Percentiles rank a stretch among this genome's conserved stretches.
phyloP scores from a whole-genome alignment of 176 grass and related monocot genomes.

The Cenchrus fungigraminus region DNA sequence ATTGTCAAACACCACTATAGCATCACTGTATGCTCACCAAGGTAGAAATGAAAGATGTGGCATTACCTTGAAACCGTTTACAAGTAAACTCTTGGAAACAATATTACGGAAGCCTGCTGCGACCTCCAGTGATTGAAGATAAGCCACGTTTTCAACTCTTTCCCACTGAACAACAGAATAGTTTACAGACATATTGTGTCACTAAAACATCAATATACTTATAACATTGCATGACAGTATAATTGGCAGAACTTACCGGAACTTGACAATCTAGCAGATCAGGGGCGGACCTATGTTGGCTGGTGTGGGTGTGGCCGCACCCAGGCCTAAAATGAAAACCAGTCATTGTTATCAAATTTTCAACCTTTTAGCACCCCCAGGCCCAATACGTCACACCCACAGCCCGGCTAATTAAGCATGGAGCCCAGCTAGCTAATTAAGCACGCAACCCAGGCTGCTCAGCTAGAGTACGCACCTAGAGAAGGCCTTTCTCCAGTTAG shows the following conservation, averaged over 20 bases:
- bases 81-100: neutral
- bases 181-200: neutral
- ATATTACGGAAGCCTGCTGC: neutral
- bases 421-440: too few species aligned
- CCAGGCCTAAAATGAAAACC: too few species aligned
- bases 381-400: too few species aligned
- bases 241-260: neutral
- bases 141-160: neutral
- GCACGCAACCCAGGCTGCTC: too few species aligned
- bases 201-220: neutral
- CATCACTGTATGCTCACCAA: neutral
- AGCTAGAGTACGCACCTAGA: too few species aligned
- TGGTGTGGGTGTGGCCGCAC: too few species aligned
- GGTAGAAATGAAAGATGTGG: neutral
- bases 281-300: too few species aligned
- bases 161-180: neutral
- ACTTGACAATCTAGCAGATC: neutral
- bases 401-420: too few species aligned
- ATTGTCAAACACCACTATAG: neutral
- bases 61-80: neutral
- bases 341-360: too few species aligned
- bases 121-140: conserved; percentile 23
- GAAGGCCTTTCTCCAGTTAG: too few species aligned
- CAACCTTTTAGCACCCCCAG: too few species aligned
- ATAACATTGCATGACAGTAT: neutral